These are phyloP conservation scores for Fusarium succisae DNA, from an alignment of 2,329 filamentous ascomycete genomes.

Conservation along the genomic window DNA sequence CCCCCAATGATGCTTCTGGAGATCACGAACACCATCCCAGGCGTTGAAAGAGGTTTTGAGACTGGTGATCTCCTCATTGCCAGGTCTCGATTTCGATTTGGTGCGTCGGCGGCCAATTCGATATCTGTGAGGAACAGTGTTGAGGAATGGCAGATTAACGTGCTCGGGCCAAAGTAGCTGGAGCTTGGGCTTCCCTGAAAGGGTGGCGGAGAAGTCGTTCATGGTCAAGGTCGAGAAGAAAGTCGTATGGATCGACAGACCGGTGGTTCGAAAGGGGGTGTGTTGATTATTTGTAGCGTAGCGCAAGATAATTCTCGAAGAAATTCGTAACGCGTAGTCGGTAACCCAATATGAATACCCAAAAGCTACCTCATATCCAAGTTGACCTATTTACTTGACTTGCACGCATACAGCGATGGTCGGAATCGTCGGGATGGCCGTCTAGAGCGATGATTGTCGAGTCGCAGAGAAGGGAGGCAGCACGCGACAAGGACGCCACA, in stretches of 20 bases:
- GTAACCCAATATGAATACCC: constrained; percentile 46
- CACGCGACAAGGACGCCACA: constrained; percentile 43
- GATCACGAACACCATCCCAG: constrained; percentile 76
- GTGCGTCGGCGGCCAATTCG: constrained; percentile 51
- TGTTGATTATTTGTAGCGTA: constrained; percentile 12
- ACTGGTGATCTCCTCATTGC: constrained; percentile 71
- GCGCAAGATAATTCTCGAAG: constrained; percentile 16
- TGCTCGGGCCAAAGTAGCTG: constrained; percentile 53
- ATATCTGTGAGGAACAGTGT: constrained; percentile 54
- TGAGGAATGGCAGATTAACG: constrained; percentile 54
- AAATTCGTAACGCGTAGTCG: constrained; percentile 31
- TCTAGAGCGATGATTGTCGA: constrained; percentile 34
- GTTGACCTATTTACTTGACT: constrained; percentile 35
- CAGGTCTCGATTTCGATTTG: constrained; percentile 52
- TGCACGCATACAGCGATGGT: constrained; percentile 31
- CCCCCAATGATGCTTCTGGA: constrained; percentile 83
- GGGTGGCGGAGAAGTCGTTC: constrained; percentile 51
- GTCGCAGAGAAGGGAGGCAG: constrained; percentile 37
- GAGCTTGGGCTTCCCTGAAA: constrained; percentile 53
- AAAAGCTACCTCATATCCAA: constrained; percentile 51
- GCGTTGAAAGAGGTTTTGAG: constrained; percentile 87
- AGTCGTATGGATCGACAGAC: constrained; percentile 13
- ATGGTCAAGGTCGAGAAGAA: constrained; percentile 42
- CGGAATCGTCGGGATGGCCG: constrained; percentile 33
- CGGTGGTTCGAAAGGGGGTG: constrained; percentile 5